Conservation (phyloP, 2,329 filamentous ascomycete species). For the Paecilomyces sp. region DNA sequence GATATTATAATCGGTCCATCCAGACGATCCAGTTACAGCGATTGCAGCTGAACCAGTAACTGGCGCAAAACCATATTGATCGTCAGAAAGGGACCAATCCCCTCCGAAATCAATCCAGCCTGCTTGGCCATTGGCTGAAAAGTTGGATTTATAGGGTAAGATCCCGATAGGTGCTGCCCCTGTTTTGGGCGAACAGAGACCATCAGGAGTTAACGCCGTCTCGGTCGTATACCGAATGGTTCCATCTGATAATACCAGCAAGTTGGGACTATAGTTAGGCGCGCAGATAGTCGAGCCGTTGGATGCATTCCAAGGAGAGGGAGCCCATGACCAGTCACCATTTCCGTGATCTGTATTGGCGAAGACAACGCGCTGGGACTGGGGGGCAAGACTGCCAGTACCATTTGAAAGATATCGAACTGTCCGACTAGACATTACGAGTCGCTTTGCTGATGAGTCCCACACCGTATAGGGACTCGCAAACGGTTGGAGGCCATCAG, state of each 20-base stretch:
- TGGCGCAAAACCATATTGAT: conserved; percentile 2
- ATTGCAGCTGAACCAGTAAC: neutral
- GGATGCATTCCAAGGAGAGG: conserved; percentile 1
- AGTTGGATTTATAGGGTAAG: conserved; percentile 1
- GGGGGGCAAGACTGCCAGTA: neutral
- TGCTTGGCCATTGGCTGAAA: conserved; percentile 1
- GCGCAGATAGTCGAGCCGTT: neutral
- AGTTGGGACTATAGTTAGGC: conserved; percentile 3
- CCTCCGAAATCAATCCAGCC: conserved; percentile 2
- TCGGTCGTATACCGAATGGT: neutral
- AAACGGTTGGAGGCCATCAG: conserved; percentile 1
- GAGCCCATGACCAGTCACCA: conserved; percentile 3
- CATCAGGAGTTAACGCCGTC: neutral
- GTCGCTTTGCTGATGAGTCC: neutral
- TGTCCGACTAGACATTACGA: neutral
- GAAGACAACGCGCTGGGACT: neutral
- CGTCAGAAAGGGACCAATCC: neutral
- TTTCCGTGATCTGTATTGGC: conserved; percentile 2
- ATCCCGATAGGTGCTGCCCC: conserved; percentile 2
- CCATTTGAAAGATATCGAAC: neutral
- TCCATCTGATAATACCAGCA: conserved; percentile 1
- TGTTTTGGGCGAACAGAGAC: neutral
- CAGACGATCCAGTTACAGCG: conserved; percentile 4
- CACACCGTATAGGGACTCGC: conserved; percentile 2
- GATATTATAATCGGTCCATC: conserved; percentile 5